Base-by-base conservation (phyloP, 306 rosid genomes). In the Quercus parvula region DNA sequence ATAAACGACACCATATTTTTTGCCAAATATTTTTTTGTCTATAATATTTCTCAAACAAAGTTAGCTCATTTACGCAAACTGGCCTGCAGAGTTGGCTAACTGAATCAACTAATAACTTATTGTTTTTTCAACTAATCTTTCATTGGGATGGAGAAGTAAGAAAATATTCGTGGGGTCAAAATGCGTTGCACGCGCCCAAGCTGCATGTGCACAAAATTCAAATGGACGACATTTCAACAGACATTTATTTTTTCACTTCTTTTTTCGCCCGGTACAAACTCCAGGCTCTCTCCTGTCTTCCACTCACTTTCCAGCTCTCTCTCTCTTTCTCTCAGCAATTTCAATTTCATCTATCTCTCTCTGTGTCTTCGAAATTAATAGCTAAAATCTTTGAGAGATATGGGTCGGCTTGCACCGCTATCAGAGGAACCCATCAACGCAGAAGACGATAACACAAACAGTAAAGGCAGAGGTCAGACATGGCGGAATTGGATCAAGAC, bases 401-500 rank as follows among this genome's bases (percentile, higher is more conserved):
- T 91, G 92, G 88, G 83, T 49, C 85, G 94, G n/a, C 92, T 92
- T n/a, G 94, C 94, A 31, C 92, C 99, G 22, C 41, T 94, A 25
- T 86, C 97, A 62, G 99, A 94, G 79, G 99, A 94, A 75, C 99
- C 99, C 31, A 84, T 86, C 76, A 89, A 84, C 52, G 95, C 88
- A 69, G 92, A 92, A 74, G 87, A 88, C 14, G 85, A 79, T 0
- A 71, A 28, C 4, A 19, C 35, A n/a, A 83, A 71, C 2, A 56
- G 77, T 35, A 91, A 82, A 78, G 88, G 90, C 6, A 63, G 83
- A 7, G 70, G 90, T 63, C 92, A 84, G 10, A 77, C 96, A 77
- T 94, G 98, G 99, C 81, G 90, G 76, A 92, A 85, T 58, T 94
- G 97, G 97, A 92, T 94, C 94, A 92, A 86, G 83, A 84, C 89